Conservation (phyloP, 371 early-diverging fungal genomes). For the Cokeromyces recurvatus region DNA sequence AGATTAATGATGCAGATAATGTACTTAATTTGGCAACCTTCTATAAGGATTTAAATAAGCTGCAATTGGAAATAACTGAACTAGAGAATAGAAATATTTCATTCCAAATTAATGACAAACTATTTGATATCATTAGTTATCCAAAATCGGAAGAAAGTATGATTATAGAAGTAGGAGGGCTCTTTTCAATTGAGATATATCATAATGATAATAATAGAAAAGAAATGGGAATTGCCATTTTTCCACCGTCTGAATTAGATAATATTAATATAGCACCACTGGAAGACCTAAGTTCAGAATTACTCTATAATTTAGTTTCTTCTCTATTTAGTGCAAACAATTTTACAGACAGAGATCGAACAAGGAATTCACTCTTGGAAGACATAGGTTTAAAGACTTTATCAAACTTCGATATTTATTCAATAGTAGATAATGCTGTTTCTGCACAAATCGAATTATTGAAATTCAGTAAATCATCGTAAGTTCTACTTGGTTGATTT, state of each 20-base stretch:
- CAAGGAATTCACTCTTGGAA: not conserved
- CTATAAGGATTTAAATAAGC: constrained; percentile 1
- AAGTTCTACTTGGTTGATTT: too few species aligned
- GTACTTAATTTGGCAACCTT: constrained; percentile 1
- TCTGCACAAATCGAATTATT: constrained; percentile 45
- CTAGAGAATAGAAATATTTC: not conserved
- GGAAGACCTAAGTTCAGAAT: not conserved
- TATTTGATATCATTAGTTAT: constrained; percentile 3
- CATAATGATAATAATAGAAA: constrained; percentile 2
- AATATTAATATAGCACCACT: not conserved
- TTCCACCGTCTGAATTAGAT: constrained; percentile 5
- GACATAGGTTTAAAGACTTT: constrained; percentile 3
- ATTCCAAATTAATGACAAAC: constrained; percentile 3
- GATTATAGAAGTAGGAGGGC: constrained; percentile 12
- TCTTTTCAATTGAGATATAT: constrained; percentile 11
- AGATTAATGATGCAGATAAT: constrained; percentile 1
- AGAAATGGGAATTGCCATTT: constrained; percentile 4
- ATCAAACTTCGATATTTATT: constrained; percentile 12
- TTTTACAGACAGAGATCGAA: constrained; percentile 9
- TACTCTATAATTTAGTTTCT: not conserved
- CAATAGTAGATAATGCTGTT: constrained; percentile 34
- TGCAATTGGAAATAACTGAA: not conserved
- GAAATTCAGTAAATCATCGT: constrained; percentile 8
- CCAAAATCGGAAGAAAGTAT: constrained; percentile 7
- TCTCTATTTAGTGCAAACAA: constrained; percentile 9